Evolutionary conservation across 2,329 filamentous ascomycete species (phyloP).

Genomic region (Pseudogymnoascus sp.): DNA sequence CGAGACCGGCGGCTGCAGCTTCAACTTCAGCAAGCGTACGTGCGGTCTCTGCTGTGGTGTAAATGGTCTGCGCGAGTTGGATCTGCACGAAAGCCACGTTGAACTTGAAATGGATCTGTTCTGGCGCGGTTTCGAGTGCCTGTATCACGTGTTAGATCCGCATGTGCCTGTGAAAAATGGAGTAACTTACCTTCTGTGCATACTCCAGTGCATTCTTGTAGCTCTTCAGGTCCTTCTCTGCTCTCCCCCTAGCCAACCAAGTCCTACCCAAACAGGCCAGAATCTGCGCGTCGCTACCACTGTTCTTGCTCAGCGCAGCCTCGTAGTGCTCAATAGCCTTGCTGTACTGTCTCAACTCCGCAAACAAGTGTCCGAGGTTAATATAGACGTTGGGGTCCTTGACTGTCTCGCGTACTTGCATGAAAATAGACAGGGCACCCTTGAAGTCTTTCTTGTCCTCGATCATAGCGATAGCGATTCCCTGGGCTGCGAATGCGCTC

Average conservation of each 20-base stretch:
- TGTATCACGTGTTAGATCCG: conserved; percentile 23
- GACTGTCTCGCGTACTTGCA: conserved; percentile 82
- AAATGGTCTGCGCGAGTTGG: conserved; percentile 76
- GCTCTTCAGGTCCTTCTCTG: conserved; percentile 52
- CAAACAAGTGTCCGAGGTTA: conserved; percentile 88
- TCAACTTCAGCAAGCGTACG: conserved; percentile 74
- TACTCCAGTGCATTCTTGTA: conserved; percentile 57
- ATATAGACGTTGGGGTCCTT: conserved; percentile 82
- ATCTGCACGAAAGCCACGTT: conserved; percentile 98
- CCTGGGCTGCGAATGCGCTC: conserved; percentile 94
- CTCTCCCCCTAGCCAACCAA: conserved; percentile 58
- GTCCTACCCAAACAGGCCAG: conserved; percentile 64
- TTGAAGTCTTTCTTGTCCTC: conserved; percentile 90
- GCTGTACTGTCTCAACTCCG: conserved; percentile 79
- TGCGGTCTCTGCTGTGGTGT: conserved; percentile 64
- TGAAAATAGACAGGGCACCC: conserved; percentile 75
- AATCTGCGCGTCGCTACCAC: conserved; percentile 54
- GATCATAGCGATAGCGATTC: conserved; percentile 84
- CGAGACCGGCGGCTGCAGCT: conserved; percentile 69
- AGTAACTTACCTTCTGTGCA: conserved; percentile 48
- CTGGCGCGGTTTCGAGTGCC: conserved; percentile 69
- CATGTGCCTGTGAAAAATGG: neutral
- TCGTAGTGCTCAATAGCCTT: conserved; percentile 96
- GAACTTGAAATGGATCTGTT: conserved; percentile 88
- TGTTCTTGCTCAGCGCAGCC: conserved; percentile 55